Evolutionary conservation across 441 rosid species (phyloP).

Genomic region (Euphorbia celastroides): DNA sequence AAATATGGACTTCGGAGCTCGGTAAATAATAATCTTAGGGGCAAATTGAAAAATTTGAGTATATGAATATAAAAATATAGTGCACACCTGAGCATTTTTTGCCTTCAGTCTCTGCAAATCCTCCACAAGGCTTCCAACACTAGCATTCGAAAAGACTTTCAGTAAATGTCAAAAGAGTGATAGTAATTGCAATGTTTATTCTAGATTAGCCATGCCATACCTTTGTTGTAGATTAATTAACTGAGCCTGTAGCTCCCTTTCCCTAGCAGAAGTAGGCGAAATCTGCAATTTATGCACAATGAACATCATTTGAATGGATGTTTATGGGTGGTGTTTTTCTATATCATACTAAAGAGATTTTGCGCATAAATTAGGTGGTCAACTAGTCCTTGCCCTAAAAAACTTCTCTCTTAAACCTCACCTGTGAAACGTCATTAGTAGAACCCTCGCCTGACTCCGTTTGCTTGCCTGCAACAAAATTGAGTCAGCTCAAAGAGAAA

Average conservation of each 20-base stretch:
- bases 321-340: background rate
- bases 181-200: slow-evolving; percentile 4
- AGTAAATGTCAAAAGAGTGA: slow-evolving; percentile 10
- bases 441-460: slow-evolving; percentile 47
- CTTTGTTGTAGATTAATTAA: slow-evolving; percentile 67
- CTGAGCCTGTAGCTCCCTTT: slow-evolving; percentile 72
- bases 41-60: background rate
- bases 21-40: background rate
- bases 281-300: slow-evolving; percentile 35
- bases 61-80: slow-evolving; percentile 4
- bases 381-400: background rate
- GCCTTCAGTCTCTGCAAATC: slow-evolving; percentile 69
- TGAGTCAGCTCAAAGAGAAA: slow-evolving; percentile 16
- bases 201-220: slow-evolving; percentile 30
- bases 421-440: slow-evolving; percentile 60
- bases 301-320: background rate
- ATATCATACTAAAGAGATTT: background rate
- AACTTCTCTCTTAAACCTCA: slow-evolving; percentile 11
- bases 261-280: slow-evolving; percentile 47
- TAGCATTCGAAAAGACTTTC: slow-evolving; percentile 27
- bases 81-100: slow-evolving; percentile 70
- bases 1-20: background rate
- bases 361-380: background rate
- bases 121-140: slow-evolving; percentile 58
- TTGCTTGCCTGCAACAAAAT: slow-evolving; percentile 50